phyloP scores from a whole-genome alignment of 192 early-diverging fungal species.

The Umbelopsis isabellina region DNA sequence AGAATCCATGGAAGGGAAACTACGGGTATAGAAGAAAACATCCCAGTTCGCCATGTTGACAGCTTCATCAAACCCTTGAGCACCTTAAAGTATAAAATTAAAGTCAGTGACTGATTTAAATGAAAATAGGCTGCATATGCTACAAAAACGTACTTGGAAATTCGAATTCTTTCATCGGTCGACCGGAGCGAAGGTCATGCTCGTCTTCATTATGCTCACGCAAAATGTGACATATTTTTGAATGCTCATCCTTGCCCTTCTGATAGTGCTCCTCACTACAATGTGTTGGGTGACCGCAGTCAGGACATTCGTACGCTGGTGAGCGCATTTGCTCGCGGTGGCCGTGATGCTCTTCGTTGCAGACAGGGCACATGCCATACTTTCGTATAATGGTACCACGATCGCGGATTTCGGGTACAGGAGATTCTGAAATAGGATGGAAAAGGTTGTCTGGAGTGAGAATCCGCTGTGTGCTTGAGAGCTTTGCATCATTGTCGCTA shows the following conservation, averaged over 20 bases:
- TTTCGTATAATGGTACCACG: slow-evolving; percentile 62
- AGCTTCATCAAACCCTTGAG: slow-evolving; percentile 72
- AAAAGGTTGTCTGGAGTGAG: slow-evolving; percentile 64
- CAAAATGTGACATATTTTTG: slow-evolving; percentile 60
- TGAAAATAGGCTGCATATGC: not conserved
- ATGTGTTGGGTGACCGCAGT: slow-evolving; percentile 81
- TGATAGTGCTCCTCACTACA: slow-evolving; percentile 72
- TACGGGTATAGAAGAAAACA: slow-evolving; percentile 76
- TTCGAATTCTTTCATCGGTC: slow-evolving; percentile 76
- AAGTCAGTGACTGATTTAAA: slow-evolving; percentile 5
- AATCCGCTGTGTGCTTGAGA: slow-evolving; percentile 31
- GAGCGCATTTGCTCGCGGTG: slow-evolving; percentile 43
- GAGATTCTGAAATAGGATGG: slow-evolving; percentile 70
- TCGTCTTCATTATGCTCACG: slow-evolving; percentile 79
- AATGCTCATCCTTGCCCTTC: slow-evolving; percentile 57
- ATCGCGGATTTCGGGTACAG: slow-evolving; percentile 67
- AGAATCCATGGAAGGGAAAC: slow-evolving; percentile 73
- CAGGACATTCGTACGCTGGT: slow-evolving; percentile 71
- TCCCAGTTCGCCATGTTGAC: slow-evolving; percentile 83
- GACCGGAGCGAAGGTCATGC: slow-evolving; percentile 77
- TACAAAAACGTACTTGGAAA: slow-evolving; percentile 59
- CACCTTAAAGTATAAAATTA: slow-evolving; percentile 24
- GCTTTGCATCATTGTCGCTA: not conserved
- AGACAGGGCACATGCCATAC: slow-evolving; percentile 71
- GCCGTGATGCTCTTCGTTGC: slow-evolving; percentile 52